A percentile compares a stretch with the other conserved stretches of the same genome.
Conservation (phyloP, 2,329 filamentous ascomycete species). For the Mycosphaerella arachidis region DNA sequence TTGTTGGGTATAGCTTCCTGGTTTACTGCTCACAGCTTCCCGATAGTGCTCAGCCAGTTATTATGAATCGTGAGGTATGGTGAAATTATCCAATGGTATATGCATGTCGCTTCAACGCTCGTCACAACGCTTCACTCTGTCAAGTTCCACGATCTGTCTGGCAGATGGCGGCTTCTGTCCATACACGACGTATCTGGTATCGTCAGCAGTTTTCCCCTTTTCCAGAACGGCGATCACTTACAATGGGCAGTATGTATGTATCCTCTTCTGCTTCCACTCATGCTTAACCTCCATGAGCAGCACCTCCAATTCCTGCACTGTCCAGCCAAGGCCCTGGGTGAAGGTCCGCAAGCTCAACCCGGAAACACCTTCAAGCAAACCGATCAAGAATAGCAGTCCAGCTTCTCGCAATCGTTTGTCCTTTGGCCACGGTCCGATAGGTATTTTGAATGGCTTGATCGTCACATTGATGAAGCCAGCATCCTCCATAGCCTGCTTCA, state of each 20-base stretch:
- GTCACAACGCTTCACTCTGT: neutral
- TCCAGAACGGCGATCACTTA: slow-evolving; percentile 7
- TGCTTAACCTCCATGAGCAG: slow-evolving; percentile 25
- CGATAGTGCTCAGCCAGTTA: too few species aligned
- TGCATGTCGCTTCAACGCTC: neutral
- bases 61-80: too few species aligned
- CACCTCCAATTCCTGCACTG: slow-evolving; percentile 27
- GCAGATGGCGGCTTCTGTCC: slow-evolving; percentile 24
- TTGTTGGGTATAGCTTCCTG: too few species aligned
- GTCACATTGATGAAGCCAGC: slow-evolving; percentile 34
- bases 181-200: slow-evolving; percentile 25
- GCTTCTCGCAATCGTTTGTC: slow-evolving; percentile 25
- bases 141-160: neutral
- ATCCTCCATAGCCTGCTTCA: slow-evolving; percentile 34
- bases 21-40: too few species aligned
- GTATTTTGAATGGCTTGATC: slow-evolving; percentile 28
- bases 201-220: neutral
- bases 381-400: slow-evolving; percentile 24
- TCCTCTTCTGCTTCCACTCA: slow-evolving; percentile 24
- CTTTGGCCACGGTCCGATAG: slow-evolving; percentile 28
- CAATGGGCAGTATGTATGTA: slow-evolving; percentile 29
- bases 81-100: neutral
- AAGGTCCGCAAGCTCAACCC: slow-evolving; percentile 27
- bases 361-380: slow-evolving; percentile 25
- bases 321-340: slow-evolving; percentile 27